Conservation (phyloP, 1,284 basidiomycete species). For the Fomitopsis schrenkii region DNA sequence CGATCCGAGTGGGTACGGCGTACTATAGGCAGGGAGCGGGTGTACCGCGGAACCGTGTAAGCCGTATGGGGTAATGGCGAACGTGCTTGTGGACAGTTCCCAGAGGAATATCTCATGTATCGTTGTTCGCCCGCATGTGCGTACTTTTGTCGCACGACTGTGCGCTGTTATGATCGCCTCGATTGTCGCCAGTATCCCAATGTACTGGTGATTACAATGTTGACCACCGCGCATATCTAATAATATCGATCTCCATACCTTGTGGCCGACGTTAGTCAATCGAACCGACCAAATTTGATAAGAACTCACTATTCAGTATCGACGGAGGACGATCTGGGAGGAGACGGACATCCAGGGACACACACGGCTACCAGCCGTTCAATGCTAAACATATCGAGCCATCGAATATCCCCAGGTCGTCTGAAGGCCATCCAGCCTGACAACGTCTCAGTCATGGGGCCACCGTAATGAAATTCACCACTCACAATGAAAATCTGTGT, state of each 20-base stretch:
- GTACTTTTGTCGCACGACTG: background rate
- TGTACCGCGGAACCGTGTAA: background rate
- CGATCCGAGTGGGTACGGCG: background rate
- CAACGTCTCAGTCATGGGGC: too few relatives aligned
- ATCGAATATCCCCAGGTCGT: too few relatives aligned
- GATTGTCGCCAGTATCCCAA: background rate
- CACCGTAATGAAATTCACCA: too few relatives aligned
- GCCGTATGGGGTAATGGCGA: background rate
- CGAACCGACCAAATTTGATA: too few relatives aligned
- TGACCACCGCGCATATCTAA: background rate
- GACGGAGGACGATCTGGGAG: too few relatives aligned
- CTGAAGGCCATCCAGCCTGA: too few relatives aligned
- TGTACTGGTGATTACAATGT: background rate
- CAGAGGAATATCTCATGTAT: background rate
- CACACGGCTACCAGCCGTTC: too few relatives aligned
- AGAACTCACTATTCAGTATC: too few relatives aligned
- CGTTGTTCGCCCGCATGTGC: background rate
- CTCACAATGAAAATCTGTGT: too few relatives aligned
- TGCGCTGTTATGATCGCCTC: background rate
- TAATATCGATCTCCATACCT: background rate
- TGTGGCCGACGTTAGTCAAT: too few relatives aligned
- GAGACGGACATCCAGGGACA: too few relatives aligned
- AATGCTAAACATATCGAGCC: too few relatives aligned
- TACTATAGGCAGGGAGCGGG: background rate
- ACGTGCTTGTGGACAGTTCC: background rate